Evolutionary conservation across 2,329 filamentous ascomycete genomes (phyloP).

Genomic region (Alternaria atra): DNA sequence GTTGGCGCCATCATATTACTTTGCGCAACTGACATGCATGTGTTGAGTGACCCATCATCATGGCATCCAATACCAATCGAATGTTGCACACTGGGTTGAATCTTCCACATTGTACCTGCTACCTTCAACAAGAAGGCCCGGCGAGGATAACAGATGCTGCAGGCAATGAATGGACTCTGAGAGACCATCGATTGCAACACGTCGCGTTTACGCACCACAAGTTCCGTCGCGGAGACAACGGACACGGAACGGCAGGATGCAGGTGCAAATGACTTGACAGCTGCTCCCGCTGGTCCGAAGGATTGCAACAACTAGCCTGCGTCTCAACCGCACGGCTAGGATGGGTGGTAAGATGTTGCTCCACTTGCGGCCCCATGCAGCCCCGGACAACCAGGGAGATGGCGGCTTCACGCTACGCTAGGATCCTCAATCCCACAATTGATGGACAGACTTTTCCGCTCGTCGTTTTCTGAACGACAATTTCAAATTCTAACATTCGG

Average conservation of each 20-base stretch:
- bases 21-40: constrained; percentile 5
- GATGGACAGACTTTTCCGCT: constrained; percentile 4
- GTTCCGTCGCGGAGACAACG: constrained; percentile 1
- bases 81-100: background rate
- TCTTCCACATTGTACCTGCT: background rate
- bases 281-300: constrained; percentile 36
- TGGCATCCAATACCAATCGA: constrained; percentile 6
- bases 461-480: constrained; percentile 4
- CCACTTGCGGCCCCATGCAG: constrained; percentile 18
- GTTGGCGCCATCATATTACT: constrained; percentile 7
- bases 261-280: constrained; percentile 21
- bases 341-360: constrained; percentile 23
- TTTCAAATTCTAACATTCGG: constrained; percentile 2
- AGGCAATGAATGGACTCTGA: background rate
- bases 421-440: constrained; percentile 4
- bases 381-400: constrained; percentile 18
- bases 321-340: constrained; percentile 22
- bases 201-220: background rate
- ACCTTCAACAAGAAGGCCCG: background rate
- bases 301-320: constrained; percentile 24
- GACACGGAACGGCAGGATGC: constrained; percentile 23
- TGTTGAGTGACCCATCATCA: background rate
- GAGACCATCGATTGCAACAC: background rate
- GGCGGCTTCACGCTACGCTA: constrained; percentile 20
- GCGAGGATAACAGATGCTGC: background rate